Evolutionary conservation across 1,139 yeast genomes (phyloP).

Genomic region (Pichia sp.): DNA sequence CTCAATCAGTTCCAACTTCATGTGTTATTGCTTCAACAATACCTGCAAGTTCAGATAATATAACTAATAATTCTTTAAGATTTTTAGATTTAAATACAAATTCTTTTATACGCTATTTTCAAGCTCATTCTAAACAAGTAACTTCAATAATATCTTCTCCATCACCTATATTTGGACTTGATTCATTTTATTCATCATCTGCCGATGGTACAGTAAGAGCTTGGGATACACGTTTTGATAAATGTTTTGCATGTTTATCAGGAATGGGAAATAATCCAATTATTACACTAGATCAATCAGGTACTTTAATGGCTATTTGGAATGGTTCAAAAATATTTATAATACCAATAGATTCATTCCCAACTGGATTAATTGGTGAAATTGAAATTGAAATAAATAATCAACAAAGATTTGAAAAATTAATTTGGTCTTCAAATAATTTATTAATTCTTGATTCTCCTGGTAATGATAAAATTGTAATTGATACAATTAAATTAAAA

Average conservation of each 20-base stretch:
- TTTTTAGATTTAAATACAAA: constrained; percentile 74
- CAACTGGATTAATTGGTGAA: constrained; percentile 15
- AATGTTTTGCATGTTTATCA: constrained; percentile 53
- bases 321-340: constrained; percentile 42
- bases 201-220: constrained; percentile 73
- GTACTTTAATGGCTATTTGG: constrained; percentile 73
- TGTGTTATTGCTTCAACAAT: constrained; percentile 75
- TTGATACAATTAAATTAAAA: constrained; percentile 20
- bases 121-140: constrained; percentile 79
- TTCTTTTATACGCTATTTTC: constrained; percentile 75
- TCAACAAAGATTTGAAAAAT: constrained; percentile 8
- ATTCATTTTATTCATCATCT: constrained; percentile 42
- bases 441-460: constrained; percentile 13
- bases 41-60: constrained; percentile 11
- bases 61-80: constrained; percentile 62
- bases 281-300: constrained; percentile 76
- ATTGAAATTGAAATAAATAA: constrained; percentile 1
- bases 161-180: constrained; percentile 10
- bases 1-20: constrained; percentile 45
- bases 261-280: constrained; percentile 28
- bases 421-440: constrained; percentile 11
- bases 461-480: constrained; percentile 33
- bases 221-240: constrained; percentile 74
- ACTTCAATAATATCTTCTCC: constrained; percentile 40
- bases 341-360: constrained; percentile 20